Evolutionary conservation across 108 stramenopile genomes (phyloP), one percentile per base, ranked within the genome.

Genomic region (Stephanodiscus minutulus): DNA sequence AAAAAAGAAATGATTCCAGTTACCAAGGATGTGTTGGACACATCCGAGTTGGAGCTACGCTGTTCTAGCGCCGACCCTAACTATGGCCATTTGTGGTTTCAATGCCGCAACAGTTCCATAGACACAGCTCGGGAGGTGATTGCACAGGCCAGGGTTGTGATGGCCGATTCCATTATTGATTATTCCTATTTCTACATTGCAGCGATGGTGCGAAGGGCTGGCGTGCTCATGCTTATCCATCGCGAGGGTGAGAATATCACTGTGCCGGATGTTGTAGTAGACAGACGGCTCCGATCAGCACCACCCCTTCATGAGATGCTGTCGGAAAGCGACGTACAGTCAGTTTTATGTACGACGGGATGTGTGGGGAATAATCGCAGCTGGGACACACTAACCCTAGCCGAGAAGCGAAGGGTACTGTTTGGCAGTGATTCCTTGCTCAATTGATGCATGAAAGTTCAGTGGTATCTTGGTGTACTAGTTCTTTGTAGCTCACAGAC

Each of bases 41-140:
- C 85, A 21, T 71, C 83, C 7, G 74, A 82, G 29, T 82, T 97
- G 48, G 91, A 91, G 65, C 82, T 92, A 37, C 81, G 84, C 17
- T 97, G 96, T 56, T 86, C 89, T 18, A 98, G 97, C 69, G 98
- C 98, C 7, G 97, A 98, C 67, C 98, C 98, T 6, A 99, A 99
- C 76, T 99, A 99, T 77, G 98, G 98, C 6, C 84, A 86, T 48
- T 60, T 97, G 65, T 98, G 97, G 96, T 97, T 98, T 73, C 86
- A 86, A 59, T 97, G 96, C 66, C 86, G 97, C 28, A 66, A 79
- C 17, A 76, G 79, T 15, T 92, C 96, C 27, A 86, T 82, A 37
- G 96, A 96, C 57, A 91, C 96, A 3, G 92, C 98, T 1, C 62
- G 88, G 57, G 75, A 71, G 55, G 82, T 91, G 27, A 66, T 91